Evolutionary conservation across 1,284 basidiomycete genomes (phyloP).

Genomic region (Ceratobasidium papillatum): DNA sequence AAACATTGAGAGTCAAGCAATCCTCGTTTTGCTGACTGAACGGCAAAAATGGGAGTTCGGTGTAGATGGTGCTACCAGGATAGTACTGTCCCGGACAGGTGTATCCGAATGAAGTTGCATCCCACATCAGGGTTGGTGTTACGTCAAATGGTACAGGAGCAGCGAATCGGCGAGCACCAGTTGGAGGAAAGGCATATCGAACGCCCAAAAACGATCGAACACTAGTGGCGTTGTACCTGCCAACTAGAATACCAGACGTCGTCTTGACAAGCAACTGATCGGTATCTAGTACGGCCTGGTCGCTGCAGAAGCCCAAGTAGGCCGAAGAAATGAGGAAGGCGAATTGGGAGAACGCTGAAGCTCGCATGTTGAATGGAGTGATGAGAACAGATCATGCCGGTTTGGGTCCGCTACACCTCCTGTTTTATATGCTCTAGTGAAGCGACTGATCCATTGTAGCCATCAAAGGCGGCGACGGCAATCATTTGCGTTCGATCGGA

Average conservation of each 20-base stretch:
- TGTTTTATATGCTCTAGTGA: neutral
- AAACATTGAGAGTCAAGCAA: neutral
- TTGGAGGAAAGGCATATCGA: constrained; percentile 8
- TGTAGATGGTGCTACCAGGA: neutral
- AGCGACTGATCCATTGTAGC: neutral
- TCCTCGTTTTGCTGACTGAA: constrained; percentile 10
- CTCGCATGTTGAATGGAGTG: neutral
- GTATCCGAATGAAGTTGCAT: constrained; percentile 1
- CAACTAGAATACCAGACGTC: neutral
- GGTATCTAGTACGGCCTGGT: neutral
- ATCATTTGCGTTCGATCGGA: neutral
- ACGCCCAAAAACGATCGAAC: neutral
- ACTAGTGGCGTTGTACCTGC: neutral
- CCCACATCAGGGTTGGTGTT: neutral
- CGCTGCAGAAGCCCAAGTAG: neutral
- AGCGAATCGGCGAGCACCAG: neutral
- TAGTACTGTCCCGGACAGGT: constrained; percentile 3
- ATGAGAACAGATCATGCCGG: neutral
- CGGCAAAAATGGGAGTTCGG: neutral
- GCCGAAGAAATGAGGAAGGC: neutral
- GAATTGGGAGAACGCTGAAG: neutral
- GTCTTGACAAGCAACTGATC: neutral
- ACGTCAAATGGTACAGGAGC: constrained; percentile 7
- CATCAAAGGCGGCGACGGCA: neutral
- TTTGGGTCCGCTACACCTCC: neutral